These are phyloP conservation scores for Alloascoidea hylecoeti DNA, from an alignment of 805 yeast genomes.

Conservation along the genomic window DNA sequence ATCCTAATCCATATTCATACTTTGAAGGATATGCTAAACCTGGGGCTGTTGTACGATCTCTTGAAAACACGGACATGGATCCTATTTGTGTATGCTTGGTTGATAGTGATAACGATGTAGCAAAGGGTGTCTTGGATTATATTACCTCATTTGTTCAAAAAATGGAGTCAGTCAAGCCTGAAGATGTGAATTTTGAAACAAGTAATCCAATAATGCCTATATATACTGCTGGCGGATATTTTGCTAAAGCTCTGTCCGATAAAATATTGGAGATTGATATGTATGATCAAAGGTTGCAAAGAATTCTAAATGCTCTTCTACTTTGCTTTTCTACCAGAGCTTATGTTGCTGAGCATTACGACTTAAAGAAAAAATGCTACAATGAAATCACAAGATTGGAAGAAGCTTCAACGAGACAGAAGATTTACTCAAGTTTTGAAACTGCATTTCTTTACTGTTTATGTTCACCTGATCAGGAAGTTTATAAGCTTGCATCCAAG, in stretches of 20 bases:
- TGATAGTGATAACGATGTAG: conserved; percentile 21
- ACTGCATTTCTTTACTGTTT: conserved; percentile 35
- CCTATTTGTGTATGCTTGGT: conserved; percentile 25
- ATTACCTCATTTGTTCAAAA: conserved; percentile 21
- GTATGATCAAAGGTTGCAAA: conserved; percentile 12
- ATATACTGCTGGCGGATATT: neutral
- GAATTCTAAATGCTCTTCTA: conserved; percentile 22
- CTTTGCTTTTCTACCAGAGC: conserved; percentile 23
- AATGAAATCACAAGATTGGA: conserved; percentile 14
- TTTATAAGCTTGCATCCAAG: conserved; percentile 30
- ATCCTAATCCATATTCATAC: conserved; percentile 19
- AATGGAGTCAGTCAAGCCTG: conserved; percentile 16
- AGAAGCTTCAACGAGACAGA: conserved; percentile 14
- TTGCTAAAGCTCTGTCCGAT: neutral
- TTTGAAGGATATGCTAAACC: conserved; percentile 7
- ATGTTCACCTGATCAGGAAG: conserved; percentile 34
- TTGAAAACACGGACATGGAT: conserved; percentile 12
- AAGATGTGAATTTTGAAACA: conserved; percentile 9
- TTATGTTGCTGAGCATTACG: conserved; percentile 15
- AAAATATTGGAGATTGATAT: conserved; percentile 6
- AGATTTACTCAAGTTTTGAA: conserved; percentile 27
- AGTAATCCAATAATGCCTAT: conserved; percentile 5
- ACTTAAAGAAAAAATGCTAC: conserved; percentile 12
- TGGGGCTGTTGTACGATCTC: neutral
- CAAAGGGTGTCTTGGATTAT: too few species aligned